Base-by-base conservation (phyloP, 148 eudicot genomes). In the Polygonum aviculare region DNA sequence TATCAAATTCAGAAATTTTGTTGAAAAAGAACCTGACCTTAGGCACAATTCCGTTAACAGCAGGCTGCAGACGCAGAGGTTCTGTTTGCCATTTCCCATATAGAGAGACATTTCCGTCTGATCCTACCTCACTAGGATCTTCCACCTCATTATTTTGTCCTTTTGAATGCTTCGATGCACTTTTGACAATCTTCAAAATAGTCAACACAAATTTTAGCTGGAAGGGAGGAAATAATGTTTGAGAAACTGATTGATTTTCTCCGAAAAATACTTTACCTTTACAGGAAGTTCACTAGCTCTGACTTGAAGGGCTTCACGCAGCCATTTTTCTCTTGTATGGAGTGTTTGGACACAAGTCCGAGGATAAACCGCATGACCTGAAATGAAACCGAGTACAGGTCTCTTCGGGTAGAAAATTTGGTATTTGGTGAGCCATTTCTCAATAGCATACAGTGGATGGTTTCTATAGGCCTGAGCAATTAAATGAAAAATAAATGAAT, bases 1-100 rank as follows among this genome's bases (percentile, higher is more conserved):
- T 71, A 40, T 39, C 49, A 71, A 45, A 71, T 69, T 16, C 19
- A 36, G 59, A 10, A n/a, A 73, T 54, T 62, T 31, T 62, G 38
- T 33, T 26, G 15, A 69, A 21, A 38, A 50, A 76, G 8, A 59
- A 65, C 36, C 78, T 71, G 62, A 93, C 98, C 98, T 86, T 90
- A 72, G 98, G 98, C 76, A 95, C 98, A 76, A 87, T 95, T 74
- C 98, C 98, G 83, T 89, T 75, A 41, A 90, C 93, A 72, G 98
- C 98, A 79, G 40, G 83, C 73, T 97, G 97, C 79, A 95, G 87
- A 82, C 82, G 81, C 83, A 95, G 72, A 39, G 91, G 85, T 81
- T 89, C 98, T 26, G 97, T 95, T 84, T 95, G 98, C 98, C 98
- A 95, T 81, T 88, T 89, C 75, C 98, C 98, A 78, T 85, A 95